A percentile compares a stretch with the other conserved stretches of the same genome.
These are phyloP conservation scores for Umbilicus rupestris DNA, from an alignment of 164 flowering plant genomes.

Conservation along the genomic window DNA sequence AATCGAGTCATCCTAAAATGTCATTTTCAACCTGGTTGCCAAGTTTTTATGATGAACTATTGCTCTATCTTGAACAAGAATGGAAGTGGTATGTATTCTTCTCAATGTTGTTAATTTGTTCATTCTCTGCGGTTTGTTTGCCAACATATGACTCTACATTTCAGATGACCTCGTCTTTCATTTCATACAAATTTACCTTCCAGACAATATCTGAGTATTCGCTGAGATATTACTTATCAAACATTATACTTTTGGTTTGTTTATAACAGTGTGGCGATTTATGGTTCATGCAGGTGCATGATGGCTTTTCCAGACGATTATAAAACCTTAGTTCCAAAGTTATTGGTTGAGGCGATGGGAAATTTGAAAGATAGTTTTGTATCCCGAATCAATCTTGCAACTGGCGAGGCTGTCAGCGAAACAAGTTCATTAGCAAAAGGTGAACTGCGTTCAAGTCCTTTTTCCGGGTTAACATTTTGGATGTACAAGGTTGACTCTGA, in stretches of 20 bases:
- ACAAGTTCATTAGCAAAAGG: slow-evolving; percentile 89
- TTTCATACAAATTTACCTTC: not conserved
- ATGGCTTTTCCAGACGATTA: slow-evolving; percentile 93
- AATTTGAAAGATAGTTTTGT: slow-evolving; percentile 57
- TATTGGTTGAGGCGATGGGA: slow-evolving; percentile 68
- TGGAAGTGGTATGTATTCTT: slow-evolving; percentile 83
- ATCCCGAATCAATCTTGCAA: slow-evolving; percentile 82
- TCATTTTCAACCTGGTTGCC: slow-evolving; percentile 87
- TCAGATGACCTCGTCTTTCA: not conserved
- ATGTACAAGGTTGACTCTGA: not conserved
- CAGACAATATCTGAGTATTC: not conserved
- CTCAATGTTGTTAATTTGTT: not conserved
- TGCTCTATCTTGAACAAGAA: slow-evolving; percentile 94
- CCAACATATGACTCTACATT: not conserved
- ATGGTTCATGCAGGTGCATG: slow-evolving; percentile 62
- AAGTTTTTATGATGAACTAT: slow-evolving; percentile 83
- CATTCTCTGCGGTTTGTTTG: not conserved
- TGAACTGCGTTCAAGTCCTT: slow-evolving; percentile 14
- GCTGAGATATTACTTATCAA: not conserved
- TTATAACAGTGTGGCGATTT: not conserved
- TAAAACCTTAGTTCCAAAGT: slow-evolving; percentile 72
- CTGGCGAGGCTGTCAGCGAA: slow-evolving; percentile 86
- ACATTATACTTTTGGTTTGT: not conserved
- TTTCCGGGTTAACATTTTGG: not conserved
- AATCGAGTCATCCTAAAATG: slow-evolving; percentile 25